A percentile compares a stretch with the other conserved stretches of the same genome.
Conservation (phyloP, 164 flowering plant genomes). For the Vitis amurensis region DNA sequence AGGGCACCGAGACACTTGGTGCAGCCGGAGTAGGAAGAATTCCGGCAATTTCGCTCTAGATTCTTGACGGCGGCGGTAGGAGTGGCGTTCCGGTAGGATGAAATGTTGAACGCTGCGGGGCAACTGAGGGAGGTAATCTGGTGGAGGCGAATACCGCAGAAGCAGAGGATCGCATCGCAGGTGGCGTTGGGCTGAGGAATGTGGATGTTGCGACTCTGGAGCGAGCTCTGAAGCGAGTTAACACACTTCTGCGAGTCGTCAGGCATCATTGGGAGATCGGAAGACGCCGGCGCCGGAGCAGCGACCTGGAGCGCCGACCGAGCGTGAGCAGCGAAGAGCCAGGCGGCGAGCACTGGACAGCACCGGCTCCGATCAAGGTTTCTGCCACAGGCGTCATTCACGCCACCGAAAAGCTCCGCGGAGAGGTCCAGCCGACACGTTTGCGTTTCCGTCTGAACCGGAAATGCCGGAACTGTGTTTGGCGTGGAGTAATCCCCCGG, state of each 20-base stretch:
- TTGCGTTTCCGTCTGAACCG: slow-evolving; percentile 64
- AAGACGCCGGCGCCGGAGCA: slow-evolving; percentile 31
- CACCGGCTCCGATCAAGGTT: slow-evolving; percentile 95
- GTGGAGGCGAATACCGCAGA: slow-evolving; percentile 95
- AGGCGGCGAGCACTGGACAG: slow-evolving; percentile 96
- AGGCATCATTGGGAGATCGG: slow-evolving; percentile 84
- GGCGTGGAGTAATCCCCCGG: slow-evolving; percentile 48
- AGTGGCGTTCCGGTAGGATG: slow-evolving; percentile 53
- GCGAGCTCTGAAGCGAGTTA: slow-evolving; percentile 72
- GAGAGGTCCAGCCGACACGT: slow-evolving; percentile 89
- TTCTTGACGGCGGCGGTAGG: slow-evolving; percentile 83
- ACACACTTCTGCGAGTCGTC: slow-evolving; percentile 98
- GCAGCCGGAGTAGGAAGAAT: slow-evolving; percentile 89
- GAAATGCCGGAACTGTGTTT: slow-evolving; percentile 84
- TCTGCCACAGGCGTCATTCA: slow-evolving; percentile 69
- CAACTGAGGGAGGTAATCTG: slow-evolving; percentile 85
- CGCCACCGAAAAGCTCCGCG: slow-evolving; percentile 95
- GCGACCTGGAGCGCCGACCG: slow-evolving; percentile 67
- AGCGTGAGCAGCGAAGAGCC: slow-evolving; percentile 98
- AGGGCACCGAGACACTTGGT: slow-evolving; percentile 90
- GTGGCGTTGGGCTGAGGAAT: slow-evolving; percentile 82
- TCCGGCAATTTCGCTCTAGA: slow-evolving; percentile 74
- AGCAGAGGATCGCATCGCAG: slow-evolving; percentile 89
- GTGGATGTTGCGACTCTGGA: slow-evolving; percentile 57
- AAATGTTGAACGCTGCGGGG: slow-evolving; percentile 83